Conservation (phyloP, 768 basidiomycete genomes). For the Amanita pallidorosea region DNA sequence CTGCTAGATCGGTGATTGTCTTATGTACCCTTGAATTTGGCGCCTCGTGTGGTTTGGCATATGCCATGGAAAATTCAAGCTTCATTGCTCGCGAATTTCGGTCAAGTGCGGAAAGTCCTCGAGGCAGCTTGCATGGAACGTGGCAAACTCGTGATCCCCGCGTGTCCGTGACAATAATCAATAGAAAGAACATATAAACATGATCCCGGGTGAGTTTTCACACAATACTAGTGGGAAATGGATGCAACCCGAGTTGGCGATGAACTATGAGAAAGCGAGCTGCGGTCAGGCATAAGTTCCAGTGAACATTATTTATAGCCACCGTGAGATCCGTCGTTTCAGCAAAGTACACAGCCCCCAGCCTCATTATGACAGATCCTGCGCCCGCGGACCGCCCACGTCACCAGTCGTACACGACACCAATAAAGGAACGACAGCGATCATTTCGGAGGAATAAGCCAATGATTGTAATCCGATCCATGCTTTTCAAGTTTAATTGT, state of each 20-base stretch:
- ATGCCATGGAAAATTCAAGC: background rate
- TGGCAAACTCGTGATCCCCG: constrained; percentile 5
- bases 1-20: background rate
- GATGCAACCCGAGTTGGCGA: too few species aligned
- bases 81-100: background rate
- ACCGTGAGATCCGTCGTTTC: too few species aligned
- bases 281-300: too few species aligned
- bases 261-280: too few species aligned
- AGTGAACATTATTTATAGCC: too few species aligned
- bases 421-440: background rate
- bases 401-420: too few species aligned
- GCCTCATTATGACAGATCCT: too few species aligned
- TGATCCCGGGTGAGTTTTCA: background rate
- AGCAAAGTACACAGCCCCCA: too few species aligned
- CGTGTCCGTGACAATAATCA: background rate
- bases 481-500: background rate
- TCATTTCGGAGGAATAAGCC: background rate
- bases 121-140: background rate
- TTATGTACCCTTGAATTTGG: background rate
- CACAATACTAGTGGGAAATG: background rate
- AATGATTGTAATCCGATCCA: background rate
- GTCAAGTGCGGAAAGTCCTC: constrained; percentile 2
- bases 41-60: constrained; percentile 22
- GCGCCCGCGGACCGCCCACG: too few species aligned
- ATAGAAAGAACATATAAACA: background rate